A percentile compares a stretch with the other conserved stretches of the same genome.
These are phyloP conservation scores for Blastocystis sp. DNA, from an alignment of 352 stramenopile species.

Conservation along the genomic window DNA sequence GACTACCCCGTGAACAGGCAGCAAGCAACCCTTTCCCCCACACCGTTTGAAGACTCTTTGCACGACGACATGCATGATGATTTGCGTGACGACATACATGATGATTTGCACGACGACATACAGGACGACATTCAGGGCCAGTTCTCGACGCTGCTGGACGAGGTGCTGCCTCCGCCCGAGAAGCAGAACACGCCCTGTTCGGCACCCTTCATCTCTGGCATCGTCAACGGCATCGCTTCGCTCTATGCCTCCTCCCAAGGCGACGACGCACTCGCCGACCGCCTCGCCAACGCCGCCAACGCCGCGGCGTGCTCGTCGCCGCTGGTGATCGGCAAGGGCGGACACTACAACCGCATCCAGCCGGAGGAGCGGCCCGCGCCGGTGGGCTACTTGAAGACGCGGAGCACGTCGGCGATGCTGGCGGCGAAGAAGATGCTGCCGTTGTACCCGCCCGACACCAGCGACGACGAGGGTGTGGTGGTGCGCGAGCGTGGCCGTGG, in stretches of 20 bases:
- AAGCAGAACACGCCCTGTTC: neutral
- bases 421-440: conserved; percentile 13
- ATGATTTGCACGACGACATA: neutral
- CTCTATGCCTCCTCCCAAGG: neutral
- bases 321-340: neutral
- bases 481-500: no score
- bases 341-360: neutral
- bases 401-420: neutral
- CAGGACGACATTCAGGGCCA: no score
- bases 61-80: neutral
- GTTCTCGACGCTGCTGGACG: neutral
- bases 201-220: neutral
- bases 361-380: neutral
- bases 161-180: neutral
- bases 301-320: neutral
- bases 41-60: neutral
- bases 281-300: neutral
- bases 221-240: neutral
- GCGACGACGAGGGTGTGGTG: neutral
- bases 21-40: neutral
- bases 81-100: neutral
- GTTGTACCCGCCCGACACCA: neutral
- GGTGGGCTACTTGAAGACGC: neutral
- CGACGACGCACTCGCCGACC: neutral
- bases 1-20: neutral